Evolutionary conservation across 106 monocot species (phyloP), one percentile per base, ranked within the genome.

Genomic region (Vanilla planifolia): DNA sequence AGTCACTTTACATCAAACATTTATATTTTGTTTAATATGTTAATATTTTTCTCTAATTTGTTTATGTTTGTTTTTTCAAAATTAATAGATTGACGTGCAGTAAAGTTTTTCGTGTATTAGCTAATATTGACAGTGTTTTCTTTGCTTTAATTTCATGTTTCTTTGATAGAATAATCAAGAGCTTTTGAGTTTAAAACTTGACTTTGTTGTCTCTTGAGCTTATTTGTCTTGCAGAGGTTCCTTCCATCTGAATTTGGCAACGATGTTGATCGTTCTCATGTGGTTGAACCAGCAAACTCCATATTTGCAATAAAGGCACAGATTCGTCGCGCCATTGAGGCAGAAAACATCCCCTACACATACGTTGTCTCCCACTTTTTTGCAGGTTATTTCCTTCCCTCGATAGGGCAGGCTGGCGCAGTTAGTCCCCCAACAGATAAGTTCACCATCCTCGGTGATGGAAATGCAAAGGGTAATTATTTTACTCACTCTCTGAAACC

Each of bases 371-470:
- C 50, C 55, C 66, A 73, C 51, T 77, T 30, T 64, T 80, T 73
- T 19, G 73, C 85, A 2, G 67, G 80, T 2, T 85, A 71, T 45
- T 61, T 43, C 35, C 65, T 85, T 23, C 71, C 77, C 2, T 67
- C 53, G 2, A 32, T 85, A 16, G 72, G 39, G 2, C 85, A 80
- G 24, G 29, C 29, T 0, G 64, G 47, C 0, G 47, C 24, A 10
- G 6, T 7, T 5, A 65, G 57, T 1, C 70, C 61, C 22, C 85
- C 80, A 0, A 70, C 65, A 0, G 85, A 80, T 19, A 77, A 70
- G 39, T 58, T 74, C 25, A 14, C 46, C 39, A 77, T 85, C 62
- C 21, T 80, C 3, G 85, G 85, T 11, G 85, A 85, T 62, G 76
- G 85, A 17, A 80, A 59, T 60, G 2, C 53, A 20, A 80, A 69